phyloP scores from a whole-genome alignment of 2,329 filamentous ascomycete species.

The Aspergillus fumigatus region DNA sequence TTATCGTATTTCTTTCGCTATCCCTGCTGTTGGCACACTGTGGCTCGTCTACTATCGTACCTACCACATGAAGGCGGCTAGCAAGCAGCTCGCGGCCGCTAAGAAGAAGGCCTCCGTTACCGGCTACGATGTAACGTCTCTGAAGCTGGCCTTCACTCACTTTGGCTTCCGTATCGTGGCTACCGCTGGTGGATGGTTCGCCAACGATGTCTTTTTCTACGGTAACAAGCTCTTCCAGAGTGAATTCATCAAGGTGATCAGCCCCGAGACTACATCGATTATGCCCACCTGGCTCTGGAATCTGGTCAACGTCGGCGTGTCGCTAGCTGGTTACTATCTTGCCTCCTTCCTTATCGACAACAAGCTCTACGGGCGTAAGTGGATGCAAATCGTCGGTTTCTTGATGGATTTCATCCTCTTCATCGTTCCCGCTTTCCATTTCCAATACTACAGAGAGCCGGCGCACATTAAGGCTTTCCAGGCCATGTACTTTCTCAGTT shows the following conservation, averaged over 20 bases:
- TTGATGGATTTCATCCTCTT: slow-evolving; percentile 91
- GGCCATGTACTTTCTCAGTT: slow-evolving; percentile 96
- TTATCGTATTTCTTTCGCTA: slow-evolving; percentile 86
- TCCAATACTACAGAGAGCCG: slow-evolving; percentile 70
- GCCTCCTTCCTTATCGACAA: slow-evolving; percentile 89
- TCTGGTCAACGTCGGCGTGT: slow-evolving; percentile 83
- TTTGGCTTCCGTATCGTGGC: slow-evolving; percentile 84
- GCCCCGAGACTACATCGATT: slow-evolving; percentile 63
- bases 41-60: slow-evolving; percentile 96
- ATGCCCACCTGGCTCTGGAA: slow-evolving; percentile 91
- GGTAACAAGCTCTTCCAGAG: slow-evolving; percentile 97
- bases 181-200: slow-evolving; percentile 86
- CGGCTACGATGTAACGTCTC: slow-evolving; percentile 83
- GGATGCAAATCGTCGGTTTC: slow-evolving; percentile 95
- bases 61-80: slow-evolving; percentile 88
- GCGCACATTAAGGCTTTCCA: slow-evolving; percentile 83
- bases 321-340: slow-evolving; percentile 81
- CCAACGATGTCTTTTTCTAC: slow-evolving; percentile 98
- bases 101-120: slow-evolving; percentile 87
- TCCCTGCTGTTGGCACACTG: slow-evolving; percentile 83
- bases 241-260: slow-evolving; percentile 82
- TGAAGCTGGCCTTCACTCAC: slow-evolving; percentile 71
- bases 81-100: slow-evolving; percentile 72
- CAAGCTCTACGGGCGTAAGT: slow-evolving; percentile 93
- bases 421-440: slow-evolving; percentile 84